Percentiles rank a stretch among this genome's conserved stretches.
phyloP scores from a whole-genome alignment of 768 basidiomycete genomes.

The Gloeopeniophorella convolvens region DNA sequence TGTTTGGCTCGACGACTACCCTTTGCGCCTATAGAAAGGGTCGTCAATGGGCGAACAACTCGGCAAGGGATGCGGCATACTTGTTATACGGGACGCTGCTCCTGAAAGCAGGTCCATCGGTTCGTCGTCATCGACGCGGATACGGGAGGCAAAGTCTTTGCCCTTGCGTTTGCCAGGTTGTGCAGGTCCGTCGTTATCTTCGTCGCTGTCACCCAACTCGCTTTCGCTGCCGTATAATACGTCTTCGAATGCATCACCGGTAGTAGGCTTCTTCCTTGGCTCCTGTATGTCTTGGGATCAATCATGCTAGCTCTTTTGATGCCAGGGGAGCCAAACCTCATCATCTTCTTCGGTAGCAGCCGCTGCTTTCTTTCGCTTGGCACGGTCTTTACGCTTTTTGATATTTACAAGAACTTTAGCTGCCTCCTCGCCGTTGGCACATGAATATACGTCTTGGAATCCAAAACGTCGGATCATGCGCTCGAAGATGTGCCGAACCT shows the following conservation, averaged over 20 bases:
- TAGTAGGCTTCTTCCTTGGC: slow-evolving; percentile 39
- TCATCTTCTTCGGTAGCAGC: slow-evolving; percentile 51
- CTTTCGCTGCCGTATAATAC: slow-evolving; percentile 96
- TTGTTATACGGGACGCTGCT: slow-evolving; percentile 59
- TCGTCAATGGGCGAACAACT: neutral
- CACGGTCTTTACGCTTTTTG: slow-evolving; percentile 90
- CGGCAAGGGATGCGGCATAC: slow-evolving; percentile 37
- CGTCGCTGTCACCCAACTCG: slow-evolving; percentile 70
- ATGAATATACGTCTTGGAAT: slow-evolving; percentile 75
- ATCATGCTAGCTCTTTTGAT: neutral
- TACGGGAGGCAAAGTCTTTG: slow-evolving; percentile 46
- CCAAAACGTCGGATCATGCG: slow-evolving; percentile 88
- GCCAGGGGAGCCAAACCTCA: slow-evolving; percentile 30
- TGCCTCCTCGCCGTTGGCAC: slow-evolving; percentile 70
- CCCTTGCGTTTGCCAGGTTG: slow-evolving; percentile 35
- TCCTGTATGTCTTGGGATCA: slow-evolving; percentile 22
- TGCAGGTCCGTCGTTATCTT: slow-evolving; percentile 39
- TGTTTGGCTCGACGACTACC: slow-evolving; percentile 58
- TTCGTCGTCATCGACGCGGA: slow-evolving; percentile 84
- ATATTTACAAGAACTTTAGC: slow-evolving; percentile 89
- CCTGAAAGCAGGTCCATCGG: slow-evolving; percentile 94
- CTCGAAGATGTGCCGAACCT: slow-evolving; percentile 96
- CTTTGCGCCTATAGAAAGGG: slow-evolving; percentile 35
- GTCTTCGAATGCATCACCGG: slow-evolving; percentile 92
- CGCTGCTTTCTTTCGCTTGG: slow-evolving; percentile 76